These are phyloP conservation scores for Sarocladium oryzae DNA, from an alignment of 2,329 filamentous ascomycete genomes.

Conservation along the genomic window DNA sequence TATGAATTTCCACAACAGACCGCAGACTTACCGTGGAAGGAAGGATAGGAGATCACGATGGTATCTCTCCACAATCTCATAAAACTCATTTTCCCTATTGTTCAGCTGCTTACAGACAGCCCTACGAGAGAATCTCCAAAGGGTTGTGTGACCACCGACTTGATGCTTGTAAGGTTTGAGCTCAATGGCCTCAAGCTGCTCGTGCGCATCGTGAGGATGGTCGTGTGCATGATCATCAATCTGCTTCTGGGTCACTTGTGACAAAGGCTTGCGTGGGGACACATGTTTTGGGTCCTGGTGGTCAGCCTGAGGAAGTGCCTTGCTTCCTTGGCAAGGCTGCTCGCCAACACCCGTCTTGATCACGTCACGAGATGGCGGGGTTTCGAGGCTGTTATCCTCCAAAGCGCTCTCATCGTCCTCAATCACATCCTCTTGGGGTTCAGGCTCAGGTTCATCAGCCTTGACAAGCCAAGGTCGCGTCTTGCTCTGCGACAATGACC, in stretches of 20 bases:
- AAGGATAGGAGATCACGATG: conserved; percentile 88
- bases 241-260: conserved; percentile 19
- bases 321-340: not conserved
- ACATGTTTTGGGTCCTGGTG: conserved; percentile 9
- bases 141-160: conserved; percentile 90
- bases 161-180: conserved; percentile 96
- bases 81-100: conserved; percentile 97
- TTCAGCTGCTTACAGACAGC: conserved; percentile 98
- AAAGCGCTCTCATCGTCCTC: conserved; percentile 16
- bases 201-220: conserved; percentile 33
- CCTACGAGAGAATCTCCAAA: conserved; percentile 91
- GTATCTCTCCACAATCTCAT: conserved; percentile 87
- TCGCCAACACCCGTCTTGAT: not conserved
- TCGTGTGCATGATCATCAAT: conserved; percentile 43
- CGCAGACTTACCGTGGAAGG: conserved; percentile 64
- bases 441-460: conserved; percentile 42
- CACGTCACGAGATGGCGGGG: not conserved
- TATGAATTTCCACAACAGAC: not conserved
- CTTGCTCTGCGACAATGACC: conserved; percentile 33
- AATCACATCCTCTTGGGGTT: conserved; percentile 18
- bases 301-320: conserved; percentile 10
- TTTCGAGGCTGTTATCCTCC: not conserved
- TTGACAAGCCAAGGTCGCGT: conserved; percentile 51
- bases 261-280: not conserved
- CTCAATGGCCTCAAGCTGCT: conserved; percentile 78